Evolutionary conservation across 257 asterid species (phyloP), one percentile per base, ranked within the genome.

Genomic region (Scutellaria minor): DNA sequence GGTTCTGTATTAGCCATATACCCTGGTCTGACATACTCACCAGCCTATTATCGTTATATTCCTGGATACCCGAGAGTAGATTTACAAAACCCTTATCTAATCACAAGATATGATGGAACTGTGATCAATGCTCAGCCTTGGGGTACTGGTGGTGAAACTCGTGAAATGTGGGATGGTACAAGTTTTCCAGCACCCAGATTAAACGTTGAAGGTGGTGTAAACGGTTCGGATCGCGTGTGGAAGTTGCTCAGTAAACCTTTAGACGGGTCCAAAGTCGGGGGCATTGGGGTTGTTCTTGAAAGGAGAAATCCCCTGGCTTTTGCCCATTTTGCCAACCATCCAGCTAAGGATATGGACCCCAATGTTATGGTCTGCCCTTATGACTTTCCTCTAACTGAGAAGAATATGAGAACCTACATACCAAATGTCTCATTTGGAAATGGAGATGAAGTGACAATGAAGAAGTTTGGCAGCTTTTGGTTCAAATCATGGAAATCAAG

Each of bases 311-410:
- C 99, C 72, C 76, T 89, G 5, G 98, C 99, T 15, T 87, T 85
- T 10, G 99, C 93, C 45, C 98, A 94, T 83, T 89, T 83, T 42
- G 95, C 98, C 35, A 94, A 94, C 75, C 98, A 91, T 77, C 99
- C 99, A 0, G 80, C 83, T 0, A 88, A 87, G 82, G 93, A 75
- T 58, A 55, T 66, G 84, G 55, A 3, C 64, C 97, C 99, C 0
- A 94, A 94, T 56, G 98, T 88, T 20, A 88, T 91, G 96, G 87
- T 94, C 3, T 89, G 97, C 79, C 88, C 92, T 11, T 94, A 91
- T 31, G 95, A 94, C 50, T 94, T 89, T 68, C 98, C 92, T 4
- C 79, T 89, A 3, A 83, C 77, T 0, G 96, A 88, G 74, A 82
- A 82, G 76, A 62, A 76, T 71, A 83, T 88, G 98, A 88, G 98